phyloP scores from a whole-genome alignment of 148 eudicot species.

The Chenopodium suecicum region DNA sequence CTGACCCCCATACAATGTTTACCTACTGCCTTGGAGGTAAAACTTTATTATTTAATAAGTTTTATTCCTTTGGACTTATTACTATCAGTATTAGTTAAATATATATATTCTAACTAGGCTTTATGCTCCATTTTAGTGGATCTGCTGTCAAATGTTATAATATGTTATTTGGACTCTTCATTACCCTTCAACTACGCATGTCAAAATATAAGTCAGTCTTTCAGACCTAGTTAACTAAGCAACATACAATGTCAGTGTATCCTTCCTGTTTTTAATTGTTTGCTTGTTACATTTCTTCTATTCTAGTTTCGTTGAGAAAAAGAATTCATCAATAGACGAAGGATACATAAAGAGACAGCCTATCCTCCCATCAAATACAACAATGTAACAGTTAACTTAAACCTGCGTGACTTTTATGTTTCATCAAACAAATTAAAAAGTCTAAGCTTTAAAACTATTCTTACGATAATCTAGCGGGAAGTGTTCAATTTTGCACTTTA shows the following conservation, averaged over 20 bases:
- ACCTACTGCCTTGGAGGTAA: conserved; percentile 89
- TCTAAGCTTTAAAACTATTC: background rate
- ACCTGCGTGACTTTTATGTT: background rate
- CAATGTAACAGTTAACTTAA: background rate
- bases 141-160: background rate
- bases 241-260: background rate
- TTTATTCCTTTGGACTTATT: background rate
- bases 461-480: background rate
- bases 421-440: too few relatives aligned
- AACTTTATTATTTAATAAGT: conserved; percentile 2
- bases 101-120: background rate
- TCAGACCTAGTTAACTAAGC: background rate
- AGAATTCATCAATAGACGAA: background rate
- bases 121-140: background rate
- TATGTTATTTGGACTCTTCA: background rate
- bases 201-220: too few relatives aligned
- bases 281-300: background rate
- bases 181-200: background rate
- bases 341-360: background rate
- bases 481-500: background rate
- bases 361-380: background rate
- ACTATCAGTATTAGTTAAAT: background rate
- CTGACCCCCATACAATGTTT: conserved; percentile 85
- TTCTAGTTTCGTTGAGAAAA: background rate
- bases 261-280: background rate